These are phyloP conservation scores for Backusella morwellensis DNA, from an alignment of 192 early-diverging fungal genomes.

Conservation along the genomic window DNA sequence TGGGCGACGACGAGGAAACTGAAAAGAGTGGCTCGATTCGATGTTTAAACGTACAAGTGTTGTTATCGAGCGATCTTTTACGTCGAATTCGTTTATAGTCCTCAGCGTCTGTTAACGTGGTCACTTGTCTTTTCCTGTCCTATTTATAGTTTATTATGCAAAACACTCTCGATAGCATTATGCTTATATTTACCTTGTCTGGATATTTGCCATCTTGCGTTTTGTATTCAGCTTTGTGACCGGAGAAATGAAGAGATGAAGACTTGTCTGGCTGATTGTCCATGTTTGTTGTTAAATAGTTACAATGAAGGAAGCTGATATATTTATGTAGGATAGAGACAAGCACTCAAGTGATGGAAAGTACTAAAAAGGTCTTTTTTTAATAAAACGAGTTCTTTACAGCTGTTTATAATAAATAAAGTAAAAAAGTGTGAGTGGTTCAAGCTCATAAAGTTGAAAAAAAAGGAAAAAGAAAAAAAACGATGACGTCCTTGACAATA, in stretches of 20 bases:
- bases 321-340: too few relatives aligned
- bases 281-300: not conserved
- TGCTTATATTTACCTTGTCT: not conserved
- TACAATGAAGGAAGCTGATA: too few relatives aligned
- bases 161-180: not conserved
- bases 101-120: not conserved
- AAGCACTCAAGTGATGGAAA: too few relatives aligned
- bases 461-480: too few relatives aligned
- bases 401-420: too few relatives aligned
- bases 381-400: too few relatives aligned
- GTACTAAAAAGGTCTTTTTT: too few relatives aligned
- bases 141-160: not conserved
- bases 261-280: not conserved
- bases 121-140: not conserved
- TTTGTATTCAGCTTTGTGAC: not conserved
- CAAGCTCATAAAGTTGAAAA: too few relatives aligned
- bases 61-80: not conserved
- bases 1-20: not conserved
- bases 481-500: too few relatives aligned
- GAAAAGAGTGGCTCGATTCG: not conserved
- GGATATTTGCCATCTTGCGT: not conserved
- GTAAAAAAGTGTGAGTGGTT: too few relatives aligned
- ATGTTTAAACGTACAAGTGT: not conserved
- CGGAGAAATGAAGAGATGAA: not conserved
- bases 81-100: not conserved